A percentile compares a stretch with the other conserved stretches of the same genome.
Conservation (phyloP, 148 eudicot species). For the Pouteria glomerata region DNA sequence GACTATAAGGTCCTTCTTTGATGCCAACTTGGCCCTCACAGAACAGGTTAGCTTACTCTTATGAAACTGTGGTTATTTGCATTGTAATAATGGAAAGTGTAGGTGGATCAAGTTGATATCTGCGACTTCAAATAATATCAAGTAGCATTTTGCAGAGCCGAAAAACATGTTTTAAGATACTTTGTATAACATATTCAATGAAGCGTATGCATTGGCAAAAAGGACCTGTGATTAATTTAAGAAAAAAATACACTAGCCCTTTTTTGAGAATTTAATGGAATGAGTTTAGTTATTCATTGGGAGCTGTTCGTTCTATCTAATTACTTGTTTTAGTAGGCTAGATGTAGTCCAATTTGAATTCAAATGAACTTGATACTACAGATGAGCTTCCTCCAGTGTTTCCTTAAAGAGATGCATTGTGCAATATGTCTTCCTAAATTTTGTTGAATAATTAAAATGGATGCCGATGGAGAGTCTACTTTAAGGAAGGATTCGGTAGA, state of each 20-base stretch:
- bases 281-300: not conserved
- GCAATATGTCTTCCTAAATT: too few species aligned
- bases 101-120: not conserved
- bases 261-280: not conserved
- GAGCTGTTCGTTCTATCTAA: too few species aligned
- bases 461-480: too few species aligned
- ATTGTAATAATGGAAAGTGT: not conserved
- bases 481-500: too few species aligned
- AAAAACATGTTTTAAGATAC: not conserved
- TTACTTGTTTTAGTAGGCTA: too few species aligned
- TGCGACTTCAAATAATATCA: not conserved
- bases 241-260: not conserved
- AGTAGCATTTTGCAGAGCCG: not conserved
- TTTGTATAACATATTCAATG: not conserved
- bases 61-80: not conserved
- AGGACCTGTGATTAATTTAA: not conserved
- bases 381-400: too few species aligned
- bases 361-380: too few species aligned
- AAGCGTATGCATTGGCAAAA: not conserved
- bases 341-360: too few species aligned
- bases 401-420: too few species aligned
- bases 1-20: slow-evolving; percentile 86
- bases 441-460: too few species aligned
- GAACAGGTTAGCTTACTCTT: slow-evolving; percentile 51
- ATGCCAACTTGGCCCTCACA: slow-evolving; percentile 91